Evolutionary conservation across 257 asterid genomes (phyloP).

Genomic region (Salvia miltiorrhiza): DNA sequence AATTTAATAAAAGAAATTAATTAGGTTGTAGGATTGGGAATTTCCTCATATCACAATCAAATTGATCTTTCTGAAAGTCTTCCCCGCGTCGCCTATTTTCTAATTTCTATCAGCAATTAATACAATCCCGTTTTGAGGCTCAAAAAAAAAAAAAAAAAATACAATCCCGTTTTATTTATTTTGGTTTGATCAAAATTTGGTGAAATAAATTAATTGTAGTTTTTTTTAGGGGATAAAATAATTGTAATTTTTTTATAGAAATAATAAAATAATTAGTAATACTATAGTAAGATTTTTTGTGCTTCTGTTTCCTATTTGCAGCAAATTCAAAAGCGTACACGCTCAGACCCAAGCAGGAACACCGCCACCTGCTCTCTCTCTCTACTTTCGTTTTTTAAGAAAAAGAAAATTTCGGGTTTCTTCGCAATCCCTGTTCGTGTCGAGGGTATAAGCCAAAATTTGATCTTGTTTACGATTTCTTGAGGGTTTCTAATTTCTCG

Average conservation of each 20-base stretch:
- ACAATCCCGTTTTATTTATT: neutral
- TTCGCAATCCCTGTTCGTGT: constrained; percentile 8
- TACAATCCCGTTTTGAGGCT: no score
- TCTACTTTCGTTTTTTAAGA: neutral
- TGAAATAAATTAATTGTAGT: neutral
- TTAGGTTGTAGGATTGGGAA: neutral
- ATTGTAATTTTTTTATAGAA: no score
- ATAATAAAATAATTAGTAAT: no score
- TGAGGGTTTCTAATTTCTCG: neutral
- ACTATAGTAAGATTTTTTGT: neutral
- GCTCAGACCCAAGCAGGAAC: constrained; percentile 19
- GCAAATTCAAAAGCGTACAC: constrained; percentile 25
- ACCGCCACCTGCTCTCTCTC: constrained; percentile 32
- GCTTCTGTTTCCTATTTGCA: constrained; percentile 10
- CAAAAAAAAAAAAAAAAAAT: no score
- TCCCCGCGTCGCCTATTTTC: constrained; percentile 11
- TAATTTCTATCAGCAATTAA: neutral
- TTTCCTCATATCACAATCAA: constrained; percentile 14
- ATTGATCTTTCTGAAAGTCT: neutral
- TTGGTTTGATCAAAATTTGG: neutral
- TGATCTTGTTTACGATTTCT: constrained; percentile 12
- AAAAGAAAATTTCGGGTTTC: neutral
- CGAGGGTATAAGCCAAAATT: constrained; percentile 14
- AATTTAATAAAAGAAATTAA: constrained; percentile 6
- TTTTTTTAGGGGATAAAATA: no score